Base-by-base conservation (phyloP, 352 stramenopile species). In the Pythium brassicae region DNA sequence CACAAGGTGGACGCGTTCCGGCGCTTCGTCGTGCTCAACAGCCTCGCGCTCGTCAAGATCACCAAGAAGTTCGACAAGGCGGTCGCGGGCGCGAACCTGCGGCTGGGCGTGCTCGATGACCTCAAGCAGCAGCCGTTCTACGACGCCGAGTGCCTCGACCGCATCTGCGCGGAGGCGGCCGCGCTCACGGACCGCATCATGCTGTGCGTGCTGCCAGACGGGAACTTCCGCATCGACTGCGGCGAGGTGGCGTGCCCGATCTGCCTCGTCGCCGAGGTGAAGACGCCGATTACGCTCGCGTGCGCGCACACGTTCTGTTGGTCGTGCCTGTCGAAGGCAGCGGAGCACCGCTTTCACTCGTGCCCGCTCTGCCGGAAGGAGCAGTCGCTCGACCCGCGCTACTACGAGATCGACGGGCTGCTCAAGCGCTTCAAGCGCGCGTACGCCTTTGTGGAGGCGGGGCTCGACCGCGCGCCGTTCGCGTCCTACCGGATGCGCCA, bases 61-160 rank as follows among this genome's bases (percentile, higher is more conserved):
- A 66, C 76, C 57, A 92, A 92, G 65, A 92, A 92, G 60, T 87
- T 89, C 47, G 82, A 87, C 67, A 92, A 92, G 51, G 39, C 64
- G 1, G 62, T 68, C 3, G 68, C 63, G 12, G 43, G n/a, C 1
- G 48, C 66, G 34, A 55, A 20, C 2, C 37, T 87, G 20, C 73
- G 83, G 50, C 23, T 51, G 2, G 34, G 55, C 27, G 63, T 87
- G 11, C 58, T 84, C 19, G 72, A 83, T 22, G 69, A 86, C 17
- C 65, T 92, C 19, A 85, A 83, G 42, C 46, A 48, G 8, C 81
- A 92, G 56, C 53, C 73, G 10, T 92, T 92, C 63, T 89, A 88
- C 63, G 71, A 86, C 22, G 69, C 63, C 58, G 66, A 65, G n/a
- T 57, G 63, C 2, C 65, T 92, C 26, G 78, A 92, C 59, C 54